These are phyloP conservation scores for Hirschfeldia incana DNA, from an alignment of 345 rosid species.

Conservation along the genomic window DNA sequence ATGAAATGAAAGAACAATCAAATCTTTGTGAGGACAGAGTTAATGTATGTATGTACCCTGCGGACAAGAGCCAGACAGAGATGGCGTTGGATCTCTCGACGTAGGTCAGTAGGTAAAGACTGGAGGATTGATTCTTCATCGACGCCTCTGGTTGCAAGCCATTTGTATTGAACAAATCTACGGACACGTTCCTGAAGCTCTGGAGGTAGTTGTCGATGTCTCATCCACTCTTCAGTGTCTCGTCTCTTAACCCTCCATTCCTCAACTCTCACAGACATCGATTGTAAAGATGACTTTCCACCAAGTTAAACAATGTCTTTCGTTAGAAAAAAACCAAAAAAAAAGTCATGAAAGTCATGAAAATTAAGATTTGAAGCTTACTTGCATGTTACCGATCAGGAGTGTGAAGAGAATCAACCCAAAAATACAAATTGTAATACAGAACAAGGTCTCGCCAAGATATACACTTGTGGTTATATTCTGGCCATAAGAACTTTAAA, in stretches of 20 bases:
- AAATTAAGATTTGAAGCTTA: slow-evolving; percentile 25
- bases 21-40: neutral
- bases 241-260: slow-evolving; percentile 88
- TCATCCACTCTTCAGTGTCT: slow-evolving; percentile 98
- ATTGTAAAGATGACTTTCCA: slow-evolving; percentile 79
- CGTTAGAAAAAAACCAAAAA: slow-evolving; percentile 41
- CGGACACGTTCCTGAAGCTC: slow-evolving; percentile 79
- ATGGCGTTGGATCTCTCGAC: slow-evolving; percentile 94
- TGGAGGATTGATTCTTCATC: slow-evolving; percentile 79
- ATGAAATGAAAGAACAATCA: neutral
- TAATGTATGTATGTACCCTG: slow-evolving; percentile 54
- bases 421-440: slow-evolving; percentile 61
- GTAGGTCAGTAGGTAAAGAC: slow-evolving; percentile 74
- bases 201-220: slow-evolving; percentile 85
- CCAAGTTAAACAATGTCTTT: slow-evolving; percentile 29
- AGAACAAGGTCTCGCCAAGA: slow-evolving; percentile 71
- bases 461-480: slow-evolving; percentile 70
- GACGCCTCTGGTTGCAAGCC: slow-evolving; percentile 96
- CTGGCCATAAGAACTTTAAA: slow-evolving; percentile 78
- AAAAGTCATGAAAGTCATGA: neutral
- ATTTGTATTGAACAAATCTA: slow-evolving; percentile 76
- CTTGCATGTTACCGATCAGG: slow-evolving; percentile 97
- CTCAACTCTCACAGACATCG: slow-evolving; percentile 77
- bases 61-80: slow-evolving; percentile 87
- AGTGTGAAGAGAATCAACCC: slow-evolving; percentile 78